Evolutionary conservation across 179 eudicot genomes (phyloP).

Genomic region (Sideroxylon spinosum): DNA sequence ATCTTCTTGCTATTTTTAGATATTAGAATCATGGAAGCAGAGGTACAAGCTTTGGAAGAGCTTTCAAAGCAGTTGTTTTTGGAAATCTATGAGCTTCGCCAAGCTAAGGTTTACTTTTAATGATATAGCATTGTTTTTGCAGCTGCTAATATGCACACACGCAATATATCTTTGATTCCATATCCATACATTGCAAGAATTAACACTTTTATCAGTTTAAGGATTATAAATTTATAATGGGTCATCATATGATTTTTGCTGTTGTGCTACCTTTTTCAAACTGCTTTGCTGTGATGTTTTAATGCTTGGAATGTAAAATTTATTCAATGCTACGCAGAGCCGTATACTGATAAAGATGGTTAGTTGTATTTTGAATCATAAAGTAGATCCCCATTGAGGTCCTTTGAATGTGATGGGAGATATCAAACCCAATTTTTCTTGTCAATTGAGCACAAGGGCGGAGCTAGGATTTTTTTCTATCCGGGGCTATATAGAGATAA

Average conservation of each 20-base stretch:
- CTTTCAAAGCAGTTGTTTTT: conserved; percentile 88
- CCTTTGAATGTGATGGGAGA: not conserved
- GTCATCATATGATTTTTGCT: not conserved
- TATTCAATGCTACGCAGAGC: not conserved
- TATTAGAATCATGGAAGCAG: conserved; percentile 74
- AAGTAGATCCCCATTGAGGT: too few species aligned
- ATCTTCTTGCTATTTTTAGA: conserved; percentile 34
- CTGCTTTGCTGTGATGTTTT: not conserved
- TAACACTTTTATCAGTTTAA: not conserved
- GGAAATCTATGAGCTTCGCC: conserved; percentile 97
- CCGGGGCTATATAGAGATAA: too few species aligned
- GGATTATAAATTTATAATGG: not conserved
- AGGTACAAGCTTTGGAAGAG: conserved; percentile 91
- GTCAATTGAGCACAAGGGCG: not conserved
- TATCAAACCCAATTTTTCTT: not conserved
- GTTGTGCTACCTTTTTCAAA: not conserved
- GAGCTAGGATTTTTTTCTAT: too few species aligned
- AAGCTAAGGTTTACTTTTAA: conserved; percentile 69
- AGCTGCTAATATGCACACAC: not conserved
- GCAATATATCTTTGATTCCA: not conserved
- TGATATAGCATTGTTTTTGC: conserved; percentile 10
- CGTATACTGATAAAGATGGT: not conserved
- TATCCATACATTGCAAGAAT: not conserved
- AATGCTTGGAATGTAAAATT: not conserved
- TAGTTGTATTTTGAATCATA: not conserved